phyloP scores from a whole-genome alignment of 2,329 filamentous ascomycete genomes.

The Beauveria sp. region DNA sequence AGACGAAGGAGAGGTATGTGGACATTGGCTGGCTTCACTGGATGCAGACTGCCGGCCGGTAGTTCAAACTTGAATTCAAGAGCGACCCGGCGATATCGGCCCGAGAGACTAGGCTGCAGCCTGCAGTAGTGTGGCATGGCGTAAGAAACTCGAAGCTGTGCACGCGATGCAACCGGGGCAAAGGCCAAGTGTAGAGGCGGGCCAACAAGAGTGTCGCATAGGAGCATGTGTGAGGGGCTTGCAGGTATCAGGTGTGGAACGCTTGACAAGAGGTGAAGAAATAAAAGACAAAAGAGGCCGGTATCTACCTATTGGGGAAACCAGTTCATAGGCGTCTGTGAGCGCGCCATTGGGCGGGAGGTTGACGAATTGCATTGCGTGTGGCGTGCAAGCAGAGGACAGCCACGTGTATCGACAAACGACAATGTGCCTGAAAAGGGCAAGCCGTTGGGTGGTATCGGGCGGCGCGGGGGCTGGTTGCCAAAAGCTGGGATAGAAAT shows the following conservation, averaged over 20 bases:
- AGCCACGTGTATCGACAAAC: neutral
- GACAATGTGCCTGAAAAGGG: neutral
- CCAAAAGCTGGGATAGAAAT: neutral
- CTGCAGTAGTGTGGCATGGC: neutral
- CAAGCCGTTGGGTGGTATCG: slow-evolving; percentile 1
- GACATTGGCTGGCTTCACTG: neutral
- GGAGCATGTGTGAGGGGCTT: neutral
- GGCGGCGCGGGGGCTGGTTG: neutral
- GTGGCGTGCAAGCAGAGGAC: neutral
- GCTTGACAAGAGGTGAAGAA: neutral
- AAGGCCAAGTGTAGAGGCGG: neutral
- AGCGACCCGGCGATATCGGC: neutral
- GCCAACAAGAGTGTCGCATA: neutral
- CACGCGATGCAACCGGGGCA: neutral
- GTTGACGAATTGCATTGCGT: neutral
- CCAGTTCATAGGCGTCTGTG: neutral
- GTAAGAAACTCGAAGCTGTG: neutral
- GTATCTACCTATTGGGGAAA: slow-evolving; percentile 8
- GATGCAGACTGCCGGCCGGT: neutral
- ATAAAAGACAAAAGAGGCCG: neutral
- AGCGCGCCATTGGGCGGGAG: neutral
- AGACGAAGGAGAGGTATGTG: neutral
- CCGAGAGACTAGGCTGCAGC: neutral
- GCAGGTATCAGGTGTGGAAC: neutral
- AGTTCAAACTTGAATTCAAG: neutral